Percentiles rank a stretch among this genome's conserved stretches.
phyloP scores from a whole-genome alignment of 345 rosid genomes.

The Hypericum androsaemum region DNA sequence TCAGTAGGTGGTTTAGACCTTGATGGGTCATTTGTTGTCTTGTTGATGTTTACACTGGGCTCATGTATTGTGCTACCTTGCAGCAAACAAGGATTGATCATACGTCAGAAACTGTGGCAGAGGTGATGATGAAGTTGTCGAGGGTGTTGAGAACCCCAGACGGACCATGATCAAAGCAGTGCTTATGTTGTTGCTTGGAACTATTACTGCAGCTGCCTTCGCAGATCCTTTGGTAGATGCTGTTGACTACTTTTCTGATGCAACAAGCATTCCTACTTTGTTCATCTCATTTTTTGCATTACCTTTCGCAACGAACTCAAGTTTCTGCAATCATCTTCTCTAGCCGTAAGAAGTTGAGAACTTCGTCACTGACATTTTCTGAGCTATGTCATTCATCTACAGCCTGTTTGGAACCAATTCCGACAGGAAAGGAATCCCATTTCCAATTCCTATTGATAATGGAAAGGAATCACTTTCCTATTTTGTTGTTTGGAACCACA shows the following conservation, averaged over 20 bases:
- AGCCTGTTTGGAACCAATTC: too few relatives aligned
- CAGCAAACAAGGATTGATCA: conserved; percentile 80
- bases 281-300: conserved; percentile 86
- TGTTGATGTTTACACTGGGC: too few relatives aligned
- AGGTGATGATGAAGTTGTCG: conserved; percentile 46
- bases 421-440: too few relatives aligned
- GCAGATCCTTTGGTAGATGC: conserved; percentile 95
- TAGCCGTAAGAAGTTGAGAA: conserved; percentile 60
- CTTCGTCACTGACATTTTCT: conserved; percentile 80
- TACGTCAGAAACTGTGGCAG: conserved; percentile 14
- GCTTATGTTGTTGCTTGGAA: conserved; percentile 56
- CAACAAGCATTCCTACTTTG: conserved; percentile 90
- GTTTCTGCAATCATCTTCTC: conserved; percentile 87
- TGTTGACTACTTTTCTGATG: conserved; percentile 73
- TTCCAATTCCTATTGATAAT: too few relatives aligned
- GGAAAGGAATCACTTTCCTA: too few relatives aligned
- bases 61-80: too few relatives aligned
- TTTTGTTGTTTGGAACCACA: too few relatives aligned
- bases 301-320: conserved; percentile 84
- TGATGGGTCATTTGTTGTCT: too few relatives aligned
- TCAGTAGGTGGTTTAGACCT: background rate
- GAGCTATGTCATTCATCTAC: conserved; percentile 52
- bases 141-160: conserved; percentile 37
- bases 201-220: conserved; percentile 72
- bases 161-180: conserved; percentile 63